phyloP scores from a whole-genome alignment of 257 asterid species.

The Apocynum venetum region DNA sequence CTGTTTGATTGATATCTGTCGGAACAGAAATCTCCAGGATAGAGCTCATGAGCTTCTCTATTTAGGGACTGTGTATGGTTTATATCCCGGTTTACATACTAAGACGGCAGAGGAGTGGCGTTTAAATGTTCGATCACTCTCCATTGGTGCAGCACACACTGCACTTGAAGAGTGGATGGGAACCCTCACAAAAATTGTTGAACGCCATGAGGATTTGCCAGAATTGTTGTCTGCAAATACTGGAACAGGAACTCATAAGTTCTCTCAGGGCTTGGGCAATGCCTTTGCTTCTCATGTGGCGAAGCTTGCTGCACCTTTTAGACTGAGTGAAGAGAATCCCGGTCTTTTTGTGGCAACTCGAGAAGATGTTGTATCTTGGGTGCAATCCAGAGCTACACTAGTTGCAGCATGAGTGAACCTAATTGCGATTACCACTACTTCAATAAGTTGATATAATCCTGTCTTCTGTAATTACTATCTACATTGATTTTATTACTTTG shows the following conservation, averaged over 20 bases:
- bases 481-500: not conserved
- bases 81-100: slow-evolving; percentile 85
- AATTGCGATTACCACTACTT: not conserved
- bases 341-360: slow-evolving; percentile 75
- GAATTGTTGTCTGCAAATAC: slow-evolving; percentile 71
- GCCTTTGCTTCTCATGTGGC: slow-evolving; percentile 68
- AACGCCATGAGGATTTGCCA: slow-evolving; percentile 57
- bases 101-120: slow-evolving; percentile 86
- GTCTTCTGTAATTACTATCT: not conserved
- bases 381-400: slow-evolving; percentile 40
- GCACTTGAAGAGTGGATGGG: slow-evolving; percentile 94
- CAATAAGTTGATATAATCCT: not conserved
- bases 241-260: slow-evolving; percentile 83
- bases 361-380: slow-evolving; percentile 71
- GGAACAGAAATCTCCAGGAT: slow-evolving; percentile 41
- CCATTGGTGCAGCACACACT: slow-evolving; percentile 86
- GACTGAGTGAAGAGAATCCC: slow-evolving; percentile 61
- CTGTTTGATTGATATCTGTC: slow-evolving; percentile 77
- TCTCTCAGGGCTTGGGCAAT: slow-evolving; percentile 64
- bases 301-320: slow-evolving; percentile 71
- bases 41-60: slow-evolving; percentile 81
- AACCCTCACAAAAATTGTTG: slow-evolving; percentile 52
- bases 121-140: slow-evolving; percentile 66
- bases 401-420: slow-evolving; percentile 22
- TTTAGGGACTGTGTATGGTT: slow-evolving; percentile 62